Base-by-base conservation (phyloP, 2,329 filamentous ascomycete genomes). In the Dactylellina drechsleri region DNA sequence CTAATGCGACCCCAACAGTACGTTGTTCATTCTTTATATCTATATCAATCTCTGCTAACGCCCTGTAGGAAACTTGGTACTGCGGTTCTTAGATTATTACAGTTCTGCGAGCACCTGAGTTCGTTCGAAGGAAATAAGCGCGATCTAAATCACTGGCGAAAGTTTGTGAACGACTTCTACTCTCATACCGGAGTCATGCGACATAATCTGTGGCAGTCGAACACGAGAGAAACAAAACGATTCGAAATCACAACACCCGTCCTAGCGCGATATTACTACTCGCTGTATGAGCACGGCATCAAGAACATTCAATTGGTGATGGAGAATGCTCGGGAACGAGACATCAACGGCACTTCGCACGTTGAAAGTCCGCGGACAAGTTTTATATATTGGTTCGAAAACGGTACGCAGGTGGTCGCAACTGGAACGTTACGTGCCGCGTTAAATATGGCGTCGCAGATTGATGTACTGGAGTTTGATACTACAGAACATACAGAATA, bases 351-450 rank as follows among this genome's bases (percentile, higher is more conserved):
- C 57, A 43, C 59, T 91, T 79, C 89, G 89, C 28, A 65, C 78
- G 90, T 97, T 20, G 90, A 92, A 78, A 92, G 92, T 80, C 84
- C 84, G 23, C 91, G 89, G 79, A 89, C 92, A 26, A 95, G 89
- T 79, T 88, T 98, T 68, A 90, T 95, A 4, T 96, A 97, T 81
- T 96, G 92, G 87, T 97, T 94, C 80, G 88, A 91, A 60, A 92
- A 91, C 76, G 91, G 90, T 61, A 71, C 72, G 16, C 77, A 94
- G 90, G 85, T 96, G 45, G 88, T 96, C 58, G 89, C 91, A 8
- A 88, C 85, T n/a, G 94, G 94, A 50, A 88, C 86, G 3, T 83
- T 98, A 26, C 89, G 89, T 57, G 93, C 90, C 0, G 88, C 92
- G 76, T 96, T 97, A 80, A 91, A 96, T 78, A 84, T 84, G 7